Evolutionary conservation across 306 rosid genomes (phyloP), one percentile per base, ranked within the genome.

Genomic region (Pyrus communis): DNA sequence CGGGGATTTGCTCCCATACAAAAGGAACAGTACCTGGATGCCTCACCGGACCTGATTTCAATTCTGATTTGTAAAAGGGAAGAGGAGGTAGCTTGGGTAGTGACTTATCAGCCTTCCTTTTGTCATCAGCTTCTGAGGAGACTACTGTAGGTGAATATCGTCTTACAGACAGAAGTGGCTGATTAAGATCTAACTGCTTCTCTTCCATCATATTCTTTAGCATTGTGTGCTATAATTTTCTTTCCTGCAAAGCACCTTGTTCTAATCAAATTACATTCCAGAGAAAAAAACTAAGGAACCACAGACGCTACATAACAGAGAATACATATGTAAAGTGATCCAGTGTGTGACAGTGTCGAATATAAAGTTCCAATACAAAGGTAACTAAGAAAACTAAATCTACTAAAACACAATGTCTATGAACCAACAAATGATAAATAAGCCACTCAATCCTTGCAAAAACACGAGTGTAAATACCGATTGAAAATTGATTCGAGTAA

Each of bases 151-250:
- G 85, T 67, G 89, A 78, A 81, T 75, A 82, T 42, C 98, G 83
- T 87, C 99, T 90, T 23, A 95, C 99, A 1, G 99, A 95, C 77
- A 95, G 74, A 86, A 95, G 85, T 23, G 99, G 99, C 84, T 83
- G 96, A 71, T 85, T 84, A 54, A 95, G 83, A 81, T 95, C 87
- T 81, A 95, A 78, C 82, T 92, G 86, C 73, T 90, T 93, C 79
- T 90, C 97, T 82, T 87, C 97, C 96, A 91, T 89, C 78, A 83
- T 43, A 74, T 74, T 91, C 78, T 64, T 84, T 40, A 87, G 68
- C 43, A 81, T 67, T 89, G 67, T 77, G 74, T 69, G 76, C 40
- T 77, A 35, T 19, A 60, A 23, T 46, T 19, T 52, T 58, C 73
- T 77, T 52, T 77, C 77, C 93, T 86, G 84, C 63, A 78, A 76